These are phyloP conservation scores for Penicillium aurantiogriseum DNA, from an alignment of 2,329 filamentous ascomycete species.

Conservation along the genomic window DNA sequence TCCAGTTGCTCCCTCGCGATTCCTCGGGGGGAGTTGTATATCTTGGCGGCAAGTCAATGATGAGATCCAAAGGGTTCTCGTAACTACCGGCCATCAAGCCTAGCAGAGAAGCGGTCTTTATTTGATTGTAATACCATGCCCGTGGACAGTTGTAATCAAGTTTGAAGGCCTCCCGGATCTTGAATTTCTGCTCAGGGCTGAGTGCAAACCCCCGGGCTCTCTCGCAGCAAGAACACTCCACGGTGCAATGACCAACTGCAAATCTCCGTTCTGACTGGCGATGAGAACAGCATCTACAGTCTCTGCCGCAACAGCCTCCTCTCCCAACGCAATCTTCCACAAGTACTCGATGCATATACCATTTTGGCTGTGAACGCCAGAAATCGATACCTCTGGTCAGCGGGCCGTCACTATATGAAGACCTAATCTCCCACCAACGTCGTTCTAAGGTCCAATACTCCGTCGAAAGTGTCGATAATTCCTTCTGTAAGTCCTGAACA, in stretches of 20 bases:
- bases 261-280: neutral
- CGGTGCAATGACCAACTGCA: neutral
- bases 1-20: neutral
- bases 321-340: conserved; percentile 1
- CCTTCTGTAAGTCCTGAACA: neutral
- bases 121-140: neutral
- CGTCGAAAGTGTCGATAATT: neutral
- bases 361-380: conserved; percentile 9
- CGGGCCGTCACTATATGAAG: neutral
- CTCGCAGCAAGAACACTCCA: neutral
- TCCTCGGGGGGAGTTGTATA: neutral
- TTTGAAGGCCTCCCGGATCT: neutral
- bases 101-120: neutral
- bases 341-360: conserved; percentile 9
- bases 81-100: neutral
- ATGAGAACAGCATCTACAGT: conserved; percentile 3
- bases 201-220: neutral
- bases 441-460: conserved; percentile 1
- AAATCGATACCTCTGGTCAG: conserved; percentile 5
- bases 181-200: neutral
- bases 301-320: conserved; percentile 3
- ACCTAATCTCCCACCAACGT: neutral
- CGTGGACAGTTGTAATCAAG: neutral
- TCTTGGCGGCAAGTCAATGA: conserved; percentile 1
- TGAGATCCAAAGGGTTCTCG: conserved; percentile 5